Base-by-base conservation (phyloP, 2,329 filamentous ascomycete species). In the Phialocephala sp. region DNA sequence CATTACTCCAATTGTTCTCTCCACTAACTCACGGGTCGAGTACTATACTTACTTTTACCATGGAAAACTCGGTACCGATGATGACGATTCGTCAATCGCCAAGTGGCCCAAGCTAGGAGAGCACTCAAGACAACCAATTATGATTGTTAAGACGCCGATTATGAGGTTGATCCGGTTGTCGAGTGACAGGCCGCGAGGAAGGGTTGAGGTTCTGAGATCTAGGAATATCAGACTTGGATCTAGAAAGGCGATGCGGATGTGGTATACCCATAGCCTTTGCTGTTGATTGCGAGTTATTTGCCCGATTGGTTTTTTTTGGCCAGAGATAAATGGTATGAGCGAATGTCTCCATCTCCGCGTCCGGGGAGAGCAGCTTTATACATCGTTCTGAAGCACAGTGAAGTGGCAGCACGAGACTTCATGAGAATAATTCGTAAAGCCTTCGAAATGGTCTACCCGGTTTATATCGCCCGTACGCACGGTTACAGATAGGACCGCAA, bases 141-240 rank as follows among this genome's bases (percentile, higher is more conserved):
- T 27, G 24, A 63, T 37, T n/a, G 63, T 55, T 18, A 68, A 15
- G n/a, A 68, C 55, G 1, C 66, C 63, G 47, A 68, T 36, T 43
- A 68, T 66, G 45, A 68, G 15, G 43, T 67, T 67, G 41, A 64
- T 61, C 2, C 39, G 47, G n/a, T 50, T 59, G 24, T 67, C 65
- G 32, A 59, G 36, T 32, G 66, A 60, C 8, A 68, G 52, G 43
- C 18, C 20, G n/a, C 66, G 61, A n/a, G 43, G 50, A 22, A n/a
- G 45, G 45, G 12, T 50, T 9, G n/a, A 22, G 4, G n/a, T 50
- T 6, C 14, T 15, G 50, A n/a, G 50, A 54, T 18, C 45, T 50
- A n/a, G 43, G 18, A 47, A 6, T 12, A n/a, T 47, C 18, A 47
- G 43, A 4, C 4, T 20, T 5, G 43, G 18, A 18, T n/a, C n/a